Evolutionary conservation across 441 rosid genomes (phyloP).

Genomic region (Biscutella laevigata): DNA sequence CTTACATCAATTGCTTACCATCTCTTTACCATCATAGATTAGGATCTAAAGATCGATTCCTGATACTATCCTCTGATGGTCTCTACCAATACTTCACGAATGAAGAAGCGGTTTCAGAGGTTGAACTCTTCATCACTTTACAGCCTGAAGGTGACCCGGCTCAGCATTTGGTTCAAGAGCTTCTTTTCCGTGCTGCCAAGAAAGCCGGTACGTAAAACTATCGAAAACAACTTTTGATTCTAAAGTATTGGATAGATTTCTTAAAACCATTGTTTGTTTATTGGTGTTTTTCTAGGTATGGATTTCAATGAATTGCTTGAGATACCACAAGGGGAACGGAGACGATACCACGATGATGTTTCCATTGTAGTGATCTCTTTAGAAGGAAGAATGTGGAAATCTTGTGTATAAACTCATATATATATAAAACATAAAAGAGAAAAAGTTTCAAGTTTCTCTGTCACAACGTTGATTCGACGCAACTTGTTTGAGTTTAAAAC

Average conservation of each 20-base stretch:
- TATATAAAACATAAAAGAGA: constrained; percentile 25
- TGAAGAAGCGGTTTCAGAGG: constrained; percentile 80
- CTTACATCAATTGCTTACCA: constrained; percentile 70
- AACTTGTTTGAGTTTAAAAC: background rate
- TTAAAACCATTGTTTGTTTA: too few species aligned
- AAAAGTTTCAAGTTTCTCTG: background rate
- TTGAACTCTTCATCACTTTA: constrained; percentile 60
- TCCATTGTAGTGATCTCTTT: constrained; percentile 81
- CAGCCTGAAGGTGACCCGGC: constrained; percentile 99
- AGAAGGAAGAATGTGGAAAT: constrained; percentile 97
- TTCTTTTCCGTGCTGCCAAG: constrained; percentile 84
- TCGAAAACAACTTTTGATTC: background rate
- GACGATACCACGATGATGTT: constrained; percentile 89
- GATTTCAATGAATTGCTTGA: constrained; percentile 88
- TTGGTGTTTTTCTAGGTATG: constrained; percentile 58
- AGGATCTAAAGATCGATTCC: constrained; percentile 63
- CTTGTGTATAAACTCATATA: constrained; percentile 57
- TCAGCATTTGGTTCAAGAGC: constrained; percentile 82
- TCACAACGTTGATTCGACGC: background rate
- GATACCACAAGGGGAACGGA: constrained; percentile 89
- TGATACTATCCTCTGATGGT: constrained; percentile 81
- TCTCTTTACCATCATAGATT: constrained; percentile 75
- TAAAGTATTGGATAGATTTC: too few species aligned
- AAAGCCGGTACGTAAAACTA: constrained; percentile 63
- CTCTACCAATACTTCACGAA: constrained; percentile 85